Conservation (phyloP, 495 filamentous ascomycete genomes). For the Mycothermus thermophilus region DNA sequence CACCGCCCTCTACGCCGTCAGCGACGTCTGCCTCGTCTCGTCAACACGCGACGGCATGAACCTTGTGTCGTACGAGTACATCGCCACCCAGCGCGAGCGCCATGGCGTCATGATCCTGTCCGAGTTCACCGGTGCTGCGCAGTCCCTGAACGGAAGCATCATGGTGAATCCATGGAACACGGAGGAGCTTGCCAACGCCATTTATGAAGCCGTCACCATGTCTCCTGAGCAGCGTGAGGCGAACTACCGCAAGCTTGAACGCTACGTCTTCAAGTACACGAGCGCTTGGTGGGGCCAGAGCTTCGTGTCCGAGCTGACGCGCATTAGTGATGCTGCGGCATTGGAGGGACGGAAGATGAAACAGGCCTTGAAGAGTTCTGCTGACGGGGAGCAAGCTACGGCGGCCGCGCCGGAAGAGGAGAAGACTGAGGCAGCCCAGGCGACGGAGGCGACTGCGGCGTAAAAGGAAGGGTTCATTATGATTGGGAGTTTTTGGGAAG, state of each 20-base stretch:
- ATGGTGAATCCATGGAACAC: conserved; percentile 90
- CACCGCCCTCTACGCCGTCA: conserved; percentile 80
- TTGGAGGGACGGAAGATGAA: background rate
- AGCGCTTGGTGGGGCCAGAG: conserved; percentile 96
- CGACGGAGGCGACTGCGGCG: no score
- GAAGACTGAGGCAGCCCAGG: no score
- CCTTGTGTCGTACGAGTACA: conserved; percentile 90
- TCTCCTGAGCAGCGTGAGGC: conserved; percentile 64
- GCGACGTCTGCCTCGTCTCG: conserved; percentile 78
- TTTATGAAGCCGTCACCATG: conserved; percentile 76
- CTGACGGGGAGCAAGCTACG: no score
- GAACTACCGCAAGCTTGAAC: conserved; percentile 67
- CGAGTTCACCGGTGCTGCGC: conserved; percentile 82
- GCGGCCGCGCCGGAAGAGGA: no score
- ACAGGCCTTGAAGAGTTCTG: conserved; percentile 3
- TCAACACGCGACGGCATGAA: conserved; percentile 97
- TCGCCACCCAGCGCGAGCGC: conserved; percentile 69
- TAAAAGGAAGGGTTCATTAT: no score
- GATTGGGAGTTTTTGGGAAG: no score
- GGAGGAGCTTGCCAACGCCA: conserved; percentile 72
- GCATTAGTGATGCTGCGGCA: conserved; percentile 24
- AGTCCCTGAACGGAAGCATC: conserved; percentile 71
- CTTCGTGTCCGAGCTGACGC: conserved; percentile 73
- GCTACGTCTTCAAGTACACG: conserved; percentile 83
- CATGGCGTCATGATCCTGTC: conserved; percentile 86